phyloP scores from a whole-genome alignment of 176 grass and related monocot species.

The bread wheat (Triticum aestivum) region IWGSC_CS_RefSeq_v2.1 NC_057802.1:339677646-339678145 shows the following conservation, averaged over 20 bases:
- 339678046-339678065: slow-evolving; percentile 10
- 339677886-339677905: not conserved
- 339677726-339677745: slow-evolving; percentile 14
- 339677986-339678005: not conserved
- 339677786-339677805: not conserved
- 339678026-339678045: not conserved
- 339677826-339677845: not conserved
- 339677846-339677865: not conserved
- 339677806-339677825: not conserved
- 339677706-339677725: not conserved
- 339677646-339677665: not conserved
- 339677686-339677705: not conserved
- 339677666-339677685: not conserved
- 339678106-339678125: slow-evolving; percentile 38
- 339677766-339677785: not conserved
- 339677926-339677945: not conserved
- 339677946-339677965: not conserved
- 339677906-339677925: not conserved
- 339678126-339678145: not conserved
- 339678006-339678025: not conserved
- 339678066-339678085: not conserved
- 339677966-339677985: not conserved
- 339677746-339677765: not conserved
- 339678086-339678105: slow-evolving; percentile 11
- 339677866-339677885: not conserved